Conservation (phyloP, 805 yeast species). For the Limtongia smithiae region DNA sequence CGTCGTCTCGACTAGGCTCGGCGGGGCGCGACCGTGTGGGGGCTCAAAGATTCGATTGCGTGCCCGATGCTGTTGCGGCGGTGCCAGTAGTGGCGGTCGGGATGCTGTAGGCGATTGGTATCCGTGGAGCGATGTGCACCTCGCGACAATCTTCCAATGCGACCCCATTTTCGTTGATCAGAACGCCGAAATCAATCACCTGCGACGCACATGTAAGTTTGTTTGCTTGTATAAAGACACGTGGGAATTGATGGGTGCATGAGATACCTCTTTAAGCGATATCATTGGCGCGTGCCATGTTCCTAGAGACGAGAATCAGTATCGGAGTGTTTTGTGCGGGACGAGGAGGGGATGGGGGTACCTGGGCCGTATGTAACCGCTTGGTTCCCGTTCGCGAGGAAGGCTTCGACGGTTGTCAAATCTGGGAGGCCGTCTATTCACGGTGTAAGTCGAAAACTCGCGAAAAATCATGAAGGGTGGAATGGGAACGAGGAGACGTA, state of each 20-base stretch:
- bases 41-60: no score
- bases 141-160: slow-evolving; percentile 80
- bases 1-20: no score
- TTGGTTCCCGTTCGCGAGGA: slow-evolving; percentile 74
- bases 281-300: slow-evolving; percentile 98
- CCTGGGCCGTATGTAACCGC: slow-evolving; percentile 57
- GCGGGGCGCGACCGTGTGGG: no score
- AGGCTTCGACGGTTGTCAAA: slow-evolving; percentile 58
- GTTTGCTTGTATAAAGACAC: no score
- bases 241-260: neutral
- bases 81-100: no score
- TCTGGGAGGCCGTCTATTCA: slow-evolving; percentile 56
- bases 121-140: slow-evolving; percentile 61
- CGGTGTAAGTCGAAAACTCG: slow-evolving; percentile 32
- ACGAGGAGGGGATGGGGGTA: neutral
- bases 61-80: no score
- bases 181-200: slow-evolving; percentile 77
- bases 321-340: neutral
- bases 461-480: no score
- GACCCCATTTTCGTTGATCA: slow-evolving; percentile 79
- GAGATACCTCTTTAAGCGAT: slow-evolving; percentile 52
- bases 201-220: slow-evolving; percentile 1
- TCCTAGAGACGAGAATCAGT: slow-evolving; percentile 38
- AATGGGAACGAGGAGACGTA: no score
- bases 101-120: no score